A percentile compares a stretch with the other conserved stretches of the same genome.
Evolutionary conservation across 441 rosid species (phyloP).

Genomic region (Jatropha podagrica): DNA sequence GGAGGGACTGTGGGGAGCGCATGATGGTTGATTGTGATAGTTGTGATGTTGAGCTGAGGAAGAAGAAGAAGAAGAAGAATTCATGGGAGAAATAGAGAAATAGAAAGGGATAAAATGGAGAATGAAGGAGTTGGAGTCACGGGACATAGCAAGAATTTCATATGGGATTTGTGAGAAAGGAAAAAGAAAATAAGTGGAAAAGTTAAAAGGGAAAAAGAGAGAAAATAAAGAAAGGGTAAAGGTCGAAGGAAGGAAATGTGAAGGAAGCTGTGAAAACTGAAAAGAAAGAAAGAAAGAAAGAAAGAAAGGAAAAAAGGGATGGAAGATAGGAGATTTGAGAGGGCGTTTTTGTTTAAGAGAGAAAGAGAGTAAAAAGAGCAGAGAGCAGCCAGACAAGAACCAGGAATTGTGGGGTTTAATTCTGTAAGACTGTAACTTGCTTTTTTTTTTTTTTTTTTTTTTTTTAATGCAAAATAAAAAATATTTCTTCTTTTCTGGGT

Average conservation of each 20-base stretch:
- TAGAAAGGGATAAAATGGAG: slow-evolving; percentile 14
- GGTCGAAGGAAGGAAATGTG: not conserved
- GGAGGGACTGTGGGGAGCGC: slow-evolving; percentile 63
- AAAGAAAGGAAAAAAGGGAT: not conserved
- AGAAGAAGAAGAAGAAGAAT: not conserved
- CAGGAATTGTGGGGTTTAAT: no score
- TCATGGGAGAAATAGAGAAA: slow-evolving; percentile 15
- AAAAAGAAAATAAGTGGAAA: not conserved
- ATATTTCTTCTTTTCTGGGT: not conserved
- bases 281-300: not conserved
- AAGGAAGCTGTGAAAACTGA: not conserved
- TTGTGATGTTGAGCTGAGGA: not conserved
- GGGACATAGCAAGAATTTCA: slow-evolving; percentile 27
- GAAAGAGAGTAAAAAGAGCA: not conserved
- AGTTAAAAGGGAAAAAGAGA: not conserved
- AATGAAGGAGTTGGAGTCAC: slow-evolving; percentile 24
- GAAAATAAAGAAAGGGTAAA: not conserved
- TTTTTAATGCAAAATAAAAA: not conserved
- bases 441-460: not conserved
- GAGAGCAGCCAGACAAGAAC: no score
- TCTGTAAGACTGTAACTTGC: not conserved
- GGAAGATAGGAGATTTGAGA: not conserved
- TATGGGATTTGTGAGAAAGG: slow-evolving; percentile 19
- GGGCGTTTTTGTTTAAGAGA: not conserved
- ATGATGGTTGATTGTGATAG: slow-evolving; percentile 29